Evolutionary conservation across 1,284 basidiomycete genomes (phyloP).

Genomic region (Hypsizygus ulmarius): DNA sequence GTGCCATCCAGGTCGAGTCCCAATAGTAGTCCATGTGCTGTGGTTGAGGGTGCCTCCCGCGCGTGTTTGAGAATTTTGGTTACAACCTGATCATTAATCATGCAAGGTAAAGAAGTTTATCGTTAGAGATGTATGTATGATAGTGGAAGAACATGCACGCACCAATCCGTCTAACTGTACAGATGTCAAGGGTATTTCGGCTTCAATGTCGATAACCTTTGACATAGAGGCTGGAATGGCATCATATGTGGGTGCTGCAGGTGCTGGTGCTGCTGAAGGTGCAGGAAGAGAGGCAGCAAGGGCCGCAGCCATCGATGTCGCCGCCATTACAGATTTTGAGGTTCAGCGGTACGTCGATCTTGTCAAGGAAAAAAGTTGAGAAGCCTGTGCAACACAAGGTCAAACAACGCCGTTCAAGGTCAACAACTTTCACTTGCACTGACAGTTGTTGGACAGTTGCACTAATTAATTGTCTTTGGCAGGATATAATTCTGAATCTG

Average conservation of each 20-base stretch:
- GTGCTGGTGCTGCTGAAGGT: slow-evolving; percentile 53
- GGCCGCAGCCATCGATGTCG: slow-evolving; percentile 85
- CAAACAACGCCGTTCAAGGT: slow-evolving; percentile 24
- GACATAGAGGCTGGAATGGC: slow-evolving; percentile 87
- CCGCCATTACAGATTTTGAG: slow-evolving; percentile 43
- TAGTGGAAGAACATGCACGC: slow-evolving; percentile 29
- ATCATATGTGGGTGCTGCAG: slow-evolving; percentile 68
- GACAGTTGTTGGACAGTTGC: too few species aligned
- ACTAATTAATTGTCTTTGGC: too few species aligned
- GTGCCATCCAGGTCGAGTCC: slow-evolving; percentile 91
- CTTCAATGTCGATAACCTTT: slow-evolving; percentile 88
- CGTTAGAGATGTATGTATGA: neutral
- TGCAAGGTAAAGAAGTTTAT: neutral
- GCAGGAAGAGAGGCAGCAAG: slow-evolving; percentile 81
- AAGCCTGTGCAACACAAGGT: slow-evolving; percentile 30
- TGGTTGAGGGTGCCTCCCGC: slow-evolving; percentile 61
- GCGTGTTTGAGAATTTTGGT: slow-evolving; percentile 92
- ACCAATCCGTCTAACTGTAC: slow-evolving; percentile 88
- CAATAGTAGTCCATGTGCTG: slow-evolving; percentile 82
- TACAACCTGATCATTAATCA: slow-evolving; percentile 60
- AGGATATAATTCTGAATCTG: too few species aligned
- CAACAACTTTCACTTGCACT: too few species aligned
- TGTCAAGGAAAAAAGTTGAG: slow-evolving; percentile 26
- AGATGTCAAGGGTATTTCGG: slow-evolving; percentile 71
- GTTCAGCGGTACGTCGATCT: neutral